Evolutionary conservation across 192 early-diverging fungal species (phyloP).

Genomic region (Coemansia sp.): DNA sequence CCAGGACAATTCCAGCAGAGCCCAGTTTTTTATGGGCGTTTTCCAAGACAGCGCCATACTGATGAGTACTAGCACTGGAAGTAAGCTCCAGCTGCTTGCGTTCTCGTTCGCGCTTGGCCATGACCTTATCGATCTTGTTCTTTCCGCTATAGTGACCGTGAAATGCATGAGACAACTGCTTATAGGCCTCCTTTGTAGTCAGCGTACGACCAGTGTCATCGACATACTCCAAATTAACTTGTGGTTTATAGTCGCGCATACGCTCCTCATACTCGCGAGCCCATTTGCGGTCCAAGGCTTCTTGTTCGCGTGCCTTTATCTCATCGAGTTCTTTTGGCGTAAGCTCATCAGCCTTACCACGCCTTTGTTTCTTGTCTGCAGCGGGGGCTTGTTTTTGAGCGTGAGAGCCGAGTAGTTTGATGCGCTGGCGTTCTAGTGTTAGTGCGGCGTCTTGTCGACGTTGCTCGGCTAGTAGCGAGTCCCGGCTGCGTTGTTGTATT

Average conservation of each 20-base stretch:
- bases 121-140: constrained; percentile 89
- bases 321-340: constrained; percentile 42
- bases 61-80: constrained; percentile 75
- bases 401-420: constrained; percentile 61
- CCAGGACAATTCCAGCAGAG: constrained; percentile 80
- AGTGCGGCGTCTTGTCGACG: constrained; percentile 60
- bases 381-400: neutral
- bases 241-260: constrained; percentile 90
- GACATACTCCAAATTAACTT: constrained; percentile 88
- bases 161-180: constrained; percentile 90
- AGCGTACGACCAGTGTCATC: constrained; percentile 84
- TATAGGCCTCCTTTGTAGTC: constrained; percentile 89
- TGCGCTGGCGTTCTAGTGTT: constrained; percentile 67
- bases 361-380: constrained; percentile 8
- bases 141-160: constrained; percentile 94
- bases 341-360: constrained; percentile 53
- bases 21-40: constrained; percentile 72
- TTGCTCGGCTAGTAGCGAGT: constrained; percentile 75
- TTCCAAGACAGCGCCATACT: constrained; percentile 70
- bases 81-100: constrained; percentile 73
- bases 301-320: constrained; percentile 46
- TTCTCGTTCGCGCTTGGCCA: constrained; percentile 83
- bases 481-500: constrained; percentile 40
- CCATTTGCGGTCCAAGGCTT: constrained; percentile 62
- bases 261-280: constrained; percentile 77